A percentile compares a stretch with the other conserved stretches of the same genome.
These are phyloP conservation scores for Linum trigynum DNA, from an alignment of 345 rosid species.

Conservation along the genomic window DNA sequence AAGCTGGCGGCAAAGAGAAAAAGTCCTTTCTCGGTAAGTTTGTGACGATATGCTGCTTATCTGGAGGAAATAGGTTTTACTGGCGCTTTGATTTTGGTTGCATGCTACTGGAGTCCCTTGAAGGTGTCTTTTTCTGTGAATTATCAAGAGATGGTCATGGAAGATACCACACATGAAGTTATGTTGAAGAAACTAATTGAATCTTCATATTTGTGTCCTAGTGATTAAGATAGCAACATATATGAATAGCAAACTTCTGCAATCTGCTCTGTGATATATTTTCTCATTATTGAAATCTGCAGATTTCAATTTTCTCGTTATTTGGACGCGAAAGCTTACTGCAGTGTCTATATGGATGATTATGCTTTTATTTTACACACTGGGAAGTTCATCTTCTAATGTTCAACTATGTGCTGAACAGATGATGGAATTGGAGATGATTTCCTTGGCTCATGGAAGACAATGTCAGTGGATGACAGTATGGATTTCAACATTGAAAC, in stretches of 20 bases:
- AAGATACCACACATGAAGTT: too few species aligned
- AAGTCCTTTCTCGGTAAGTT: conserved; percentile 17
- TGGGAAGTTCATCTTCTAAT: not conserved
- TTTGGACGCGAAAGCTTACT: not conserved
- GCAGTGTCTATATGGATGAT: not conserved
- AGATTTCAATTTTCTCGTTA: not conserved
- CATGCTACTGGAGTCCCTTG: not conserved
- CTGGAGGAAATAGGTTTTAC: not conserved
- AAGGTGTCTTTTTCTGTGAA: not conserved
- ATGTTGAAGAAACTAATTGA: not conserved
- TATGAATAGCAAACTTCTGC: not conserved
- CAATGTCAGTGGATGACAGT: conserved; percentile 49
- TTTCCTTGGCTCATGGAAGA: conserved; percentile 63
- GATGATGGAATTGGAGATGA: conserved; percentile 73
- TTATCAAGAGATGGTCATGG: too few species aligned
- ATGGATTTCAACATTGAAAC: conserved; percentile 62
- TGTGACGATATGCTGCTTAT: not conserved
- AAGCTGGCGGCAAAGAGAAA: conserved; percentile 15
- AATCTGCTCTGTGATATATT: not conserved
- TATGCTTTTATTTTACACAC: not conserved
- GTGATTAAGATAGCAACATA: not conserved
- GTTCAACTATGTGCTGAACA: conserved; percentile 18
- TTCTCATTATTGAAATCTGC: not conserved
- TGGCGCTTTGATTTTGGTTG: not conserved
- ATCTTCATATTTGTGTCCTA: not conserved